Evolutionary conservation across 345 rosid species (phyloP).

Genomic region (Lepidium africanum): DNA sequence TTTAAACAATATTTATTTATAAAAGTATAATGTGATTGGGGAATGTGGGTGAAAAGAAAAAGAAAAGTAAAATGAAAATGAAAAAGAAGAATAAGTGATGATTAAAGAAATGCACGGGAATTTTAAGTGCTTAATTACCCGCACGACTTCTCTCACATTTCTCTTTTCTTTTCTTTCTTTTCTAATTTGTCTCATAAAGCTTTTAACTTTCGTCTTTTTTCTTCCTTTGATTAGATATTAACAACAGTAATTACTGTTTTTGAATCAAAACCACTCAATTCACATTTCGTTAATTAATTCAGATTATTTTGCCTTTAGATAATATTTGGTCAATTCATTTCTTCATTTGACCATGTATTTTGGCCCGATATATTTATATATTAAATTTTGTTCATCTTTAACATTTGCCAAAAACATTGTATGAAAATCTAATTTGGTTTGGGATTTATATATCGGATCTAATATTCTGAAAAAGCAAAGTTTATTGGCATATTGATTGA

Average conservation of each 20-base stretch:
- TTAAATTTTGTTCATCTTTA: too few relatives aligned
- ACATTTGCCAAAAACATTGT: too few relatives aligned
- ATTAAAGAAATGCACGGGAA: conserved; percentile 35
- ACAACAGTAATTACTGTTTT: conserved; percentile 5
- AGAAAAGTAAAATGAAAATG: background rate
- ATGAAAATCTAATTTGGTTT: too few relatives aligned
- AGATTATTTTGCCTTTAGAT: background rate
- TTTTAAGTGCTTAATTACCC: conserved; percentile 37
- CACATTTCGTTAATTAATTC: background rate
- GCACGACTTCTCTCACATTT: conserved; percentile 28
- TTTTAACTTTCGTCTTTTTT: background rate
- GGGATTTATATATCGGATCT: too few relatives aligned
- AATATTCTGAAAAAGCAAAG: too few relatives aligned
- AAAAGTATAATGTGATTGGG: conserved; percentile 19
- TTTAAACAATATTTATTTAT: background rate
- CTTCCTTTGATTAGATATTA: conserved; percentile 14
- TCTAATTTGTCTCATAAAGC: conserved; percentile 8
- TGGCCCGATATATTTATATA: too few relatives aligned
- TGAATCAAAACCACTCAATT: background rate
- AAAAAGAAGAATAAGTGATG: conserved; percentile 18
- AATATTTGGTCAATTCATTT: background rate
- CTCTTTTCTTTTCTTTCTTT: background rate
- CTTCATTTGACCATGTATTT: background rate
- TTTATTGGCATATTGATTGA: background rate
- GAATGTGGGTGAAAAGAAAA: conserved; percentile 25